phyloP scores from a whole-genome alignment of 139 green algal genomes.

The Coccomyxa sp. region DNA sequence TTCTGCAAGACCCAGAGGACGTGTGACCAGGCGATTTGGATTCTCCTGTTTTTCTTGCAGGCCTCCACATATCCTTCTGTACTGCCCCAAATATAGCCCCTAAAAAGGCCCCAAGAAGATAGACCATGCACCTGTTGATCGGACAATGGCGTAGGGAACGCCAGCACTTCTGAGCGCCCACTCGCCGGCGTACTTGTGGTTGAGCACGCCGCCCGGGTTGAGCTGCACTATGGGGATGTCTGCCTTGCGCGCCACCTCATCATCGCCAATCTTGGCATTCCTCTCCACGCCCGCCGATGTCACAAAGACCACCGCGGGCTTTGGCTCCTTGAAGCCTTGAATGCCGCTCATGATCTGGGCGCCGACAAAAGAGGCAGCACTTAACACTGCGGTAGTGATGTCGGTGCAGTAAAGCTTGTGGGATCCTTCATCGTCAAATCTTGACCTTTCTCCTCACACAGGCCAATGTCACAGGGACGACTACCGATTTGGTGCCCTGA shows the following conservation, averaged over 20 bases:
- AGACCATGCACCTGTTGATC: slow-evolving; percentile 48
- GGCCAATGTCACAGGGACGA: no score
- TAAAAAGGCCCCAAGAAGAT: neutral
- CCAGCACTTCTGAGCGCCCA: slow-evolving; percentile 50
- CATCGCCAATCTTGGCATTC: slow-evolving; percentile 75
- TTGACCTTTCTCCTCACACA: no score
- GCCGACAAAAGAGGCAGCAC: neutral
- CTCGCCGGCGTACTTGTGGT: slow-evolving; percentile 80
- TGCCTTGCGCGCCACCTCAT: slow-evolving; percentile 33
- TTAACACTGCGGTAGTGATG: neutral
- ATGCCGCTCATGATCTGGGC: slow-evolving; percentile 60
- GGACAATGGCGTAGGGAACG: slow-evolving; percentile 71
- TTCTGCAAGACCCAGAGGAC: no score
- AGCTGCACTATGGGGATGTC: slow-evolving; percentile 85
- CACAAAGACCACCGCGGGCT: slow-evolving; percentile 53
- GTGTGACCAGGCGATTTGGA: neutral
- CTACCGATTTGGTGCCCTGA: no score
- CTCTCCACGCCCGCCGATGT: slow-evolving; percentile 74
- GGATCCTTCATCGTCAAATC: no score
- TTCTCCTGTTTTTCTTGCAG: neutral
- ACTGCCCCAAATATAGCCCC: no score
- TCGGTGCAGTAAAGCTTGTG: neutral
- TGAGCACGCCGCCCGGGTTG: slow-evolving; percentile 73
- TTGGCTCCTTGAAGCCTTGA: slow-evolving; percentile 42
- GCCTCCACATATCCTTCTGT: neutral